A percentile compares a stretch with the other conserved stretches of the same genome.
phyloP scores from a whole-genome alignment of 352 stramenopile species.

The Globisporangium iwayamae region DNA sequence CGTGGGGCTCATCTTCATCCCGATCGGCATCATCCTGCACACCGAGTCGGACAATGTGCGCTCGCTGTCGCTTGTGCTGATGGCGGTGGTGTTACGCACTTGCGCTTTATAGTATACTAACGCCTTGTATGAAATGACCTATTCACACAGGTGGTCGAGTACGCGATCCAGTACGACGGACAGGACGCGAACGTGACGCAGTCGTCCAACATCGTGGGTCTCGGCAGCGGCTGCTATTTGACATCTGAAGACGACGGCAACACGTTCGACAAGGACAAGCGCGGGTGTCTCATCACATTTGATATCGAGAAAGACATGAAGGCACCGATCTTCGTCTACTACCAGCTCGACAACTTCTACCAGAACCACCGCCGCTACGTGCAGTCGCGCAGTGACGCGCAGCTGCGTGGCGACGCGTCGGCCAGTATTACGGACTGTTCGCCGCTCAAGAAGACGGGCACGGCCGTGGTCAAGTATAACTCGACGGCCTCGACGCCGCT shows the following conservation, averaged over 20 bases:
- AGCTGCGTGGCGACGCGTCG: conserved; percentile 76
- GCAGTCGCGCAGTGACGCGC: conserved; percentile 85
- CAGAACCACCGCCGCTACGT: conserved; percentile 98
- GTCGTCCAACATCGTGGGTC: conserved; percentile 57
- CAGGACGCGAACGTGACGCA: conserved; percentile 32
- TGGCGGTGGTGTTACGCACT: not conserved
- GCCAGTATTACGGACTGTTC: conserved; percentile 77
- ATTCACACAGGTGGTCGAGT: conserved; percentile 73
- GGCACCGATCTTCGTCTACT: conserved; percentile 97
- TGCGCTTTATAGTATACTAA: no score
- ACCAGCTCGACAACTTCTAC: conserved; percentile 99
- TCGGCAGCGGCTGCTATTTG: conserved; percentile 63
- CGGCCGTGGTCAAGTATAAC: conserved; percentile 66
- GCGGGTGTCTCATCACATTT: conserved; percentile 85
- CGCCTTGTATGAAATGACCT: not conserved
- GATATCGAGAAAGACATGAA: conserved; percentile 92
- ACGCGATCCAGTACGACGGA: conserved; percentile 88
- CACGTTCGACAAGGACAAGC: conserved; percentile 49
- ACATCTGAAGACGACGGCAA: conserved; percentile 57
- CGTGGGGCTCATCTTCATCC: conserved; percentile 94
- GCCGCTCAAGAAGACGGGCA: conserved; percentile 50
- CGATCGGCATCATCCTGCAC: conserved; percentile 89
- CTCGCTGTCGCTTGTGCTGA: not conserved
- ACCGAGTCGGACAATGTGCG: conserved; percentile 83
- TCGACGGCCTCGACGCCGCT: conserved; percentile 44